Conservation (phyloP, 208 protist genomes). For the Trypanosoma rangeli region DNA sequence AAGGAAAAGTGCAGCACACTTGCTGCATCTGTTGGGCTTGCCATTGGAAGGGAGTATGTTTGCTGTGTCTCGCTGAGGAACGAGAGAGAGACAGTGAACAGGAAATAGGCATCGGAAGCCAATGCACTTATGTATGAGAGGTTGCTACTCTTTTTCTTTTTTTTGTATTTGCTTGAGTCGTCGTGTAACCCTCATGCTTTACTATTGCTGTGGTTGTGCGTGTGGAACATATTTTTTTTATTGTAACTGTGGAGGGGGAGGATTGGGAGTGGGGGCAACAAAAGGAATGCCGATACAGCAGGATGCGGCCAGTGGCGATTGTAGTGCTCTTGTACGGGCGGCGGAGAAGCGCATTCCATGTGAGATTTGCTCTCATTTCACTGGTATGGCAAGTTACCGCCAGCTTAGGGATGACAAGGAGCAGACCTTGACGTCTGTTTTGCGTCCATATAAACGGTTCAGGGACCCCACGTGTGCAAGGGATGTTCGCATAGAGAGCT, state of each 20-base stretch:
- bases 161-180: background rate
- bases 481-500: conserved; percentile 25
- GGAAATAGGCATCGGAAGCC: background rate
- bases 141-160: background rate
- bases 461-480: background rate
- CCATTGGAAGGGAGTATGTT: background rate
- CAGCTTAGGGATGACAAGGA: conserved; percentile 17
- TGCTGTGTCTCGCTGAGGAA: background rate
- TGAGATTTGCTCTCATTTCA: conserved; percentile 56
- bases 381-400: conserved; percentile 46
- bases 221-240: background rate
- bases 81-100: background rate
- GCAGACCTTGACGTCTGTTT: background rate
- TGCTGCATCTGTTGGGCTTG: background rate
- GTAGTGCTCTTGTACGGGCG: conserved; percentile 20
- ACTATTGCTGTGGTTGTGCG: background rate
- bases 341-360: conserved; percentile 35
- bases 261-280: background rate
- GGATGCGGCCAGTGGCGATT: background rate
- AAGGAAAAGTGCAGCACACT: conserved; percentile 5
- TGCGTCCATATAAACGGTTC: background rate
- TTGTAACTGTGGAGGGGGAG: background rate
- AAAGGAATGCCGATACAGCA: background rate
- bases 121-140: background rate
- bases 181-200: background rate